Evolutionary conservation across 768 basidiomycete species (phyloP).

Genomic region (Boletus rex-veris): DNA sequence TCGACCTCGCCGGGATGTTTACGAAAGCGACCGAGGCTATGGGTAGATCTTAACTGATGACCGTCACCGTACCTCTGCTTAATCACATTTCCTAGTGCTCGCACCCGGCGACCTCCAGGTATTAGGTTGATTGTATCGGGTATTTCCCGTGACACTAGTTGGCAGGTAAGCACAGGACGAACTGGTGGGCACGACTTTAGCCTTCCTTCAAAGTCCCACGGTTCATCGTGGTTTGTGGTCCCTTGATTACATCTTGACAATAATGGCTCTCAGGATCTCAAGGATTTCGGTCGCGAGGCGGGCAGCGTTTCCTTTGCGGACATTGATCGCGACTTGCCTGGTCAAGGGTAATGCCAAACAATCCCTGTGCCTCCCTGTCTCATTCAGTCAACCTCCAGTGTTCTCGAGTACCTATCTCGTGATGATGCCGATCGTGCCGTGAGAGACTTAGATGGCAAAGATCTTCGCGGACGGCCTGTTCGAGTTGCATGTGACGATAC

Average conservation of each 20-base stretch:
- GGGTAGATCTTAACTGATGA: constrained; percentile 40
- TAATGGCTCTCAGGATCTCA: constrained; percentile 74
- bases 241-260: constrained; percentile 19
- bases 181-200: background rate
- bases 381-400: constrained; percentile 40
- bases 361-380: background rate
- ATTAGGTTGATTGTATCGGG: constrained; percentile 83
- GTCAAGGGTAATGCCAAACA: constrained; percentile 69
- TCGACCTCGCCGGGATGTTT: constrained; percentile 75
- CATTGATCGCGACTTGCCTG: constrained; percentile 81
- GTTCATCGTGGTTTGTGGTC: constrained; percentile 10
- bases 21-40: constrained; percentile 55
- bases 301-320: constrained; percentile 94
- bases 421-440: constrained; percentile 95
- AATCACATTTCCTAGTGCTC: constrained; percentile 42
- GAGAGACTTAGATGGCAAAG: constrained; percentile 79
- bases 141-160: constrained; percentile 91
- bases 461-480: constrained; percentile 80
- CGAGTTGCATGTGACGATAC: constrained; percentile 65
- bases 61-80: constrained; percentile 9
- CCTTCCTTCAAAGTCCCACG: constrained; percentile 21
- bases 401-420: constrained; percentile 85
- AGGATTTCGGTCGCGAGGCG: constrained; percentile 94
- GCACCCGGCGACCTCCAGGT: constrained; percentile 75
- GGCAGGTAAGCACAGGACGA: constrained; percentile 78